Base-by-base conservation (phyloP, 495 filamentous ascomycete species). In the Penicillium antarcticum region DNA sequence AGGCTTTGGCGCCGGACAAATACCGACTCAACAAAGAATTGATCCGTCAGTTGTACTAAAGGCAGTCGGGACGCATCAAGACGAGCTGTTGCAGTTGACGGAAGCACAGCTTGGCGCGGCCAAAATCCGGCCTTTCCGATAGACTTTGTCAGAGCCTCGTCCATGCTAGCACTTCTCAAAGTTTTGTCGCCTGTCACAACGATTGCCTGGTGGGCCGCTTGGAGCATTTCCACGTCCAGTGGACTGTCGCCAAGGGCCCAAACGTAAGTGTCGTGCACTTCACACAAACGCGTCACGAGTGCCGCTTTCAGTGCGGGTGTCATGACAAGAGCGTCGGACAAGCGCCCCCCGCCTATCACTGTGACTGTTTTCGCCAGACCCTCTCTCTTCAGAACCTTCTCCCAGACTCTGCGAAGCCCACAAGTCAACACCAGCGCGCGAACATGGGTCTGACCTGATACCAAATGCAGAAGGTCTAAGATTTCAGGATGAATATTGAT, bases 161-260 rank as follows among this genome's bases (percentile, higher is more conserved):
- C 81, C 82, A 87, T 87, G 0, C 64, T 71, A 48, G 70, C 76
- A 65, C 83, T 87, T 47, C 82, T 73, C 2, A 45, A 53, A 0
- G 59, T 14, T 57, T 77, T 62, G 5, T 78, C 61, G 18, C 83
- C 81, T 18, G 83, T 80, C 1, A 87, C 76, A 13, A 87, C 69
- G 29, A 86, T 57, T 21, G 83, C 80, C 51, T 77, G 49, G 58
- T 87, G 58, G 24, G 84, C 82, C 39, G 66, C 56, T 4, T 23
- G 45, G 18, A 87, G 44, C 85, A 88, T 87, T 13, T 66, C 61
- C 19, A 87, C 23, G 60, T 87, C 85, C 26, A 85, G 48, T 1
- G 73, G 72, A 58, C 83, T 82, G 55, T 87, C 83, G 46, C 86
- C 83, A 57, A 87, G 83, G 0, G 82, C 84, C 63, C 74, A 81